Evolutionary conservation across 768 basidiomycete genomes (phyloP).

Genomic region (Leccinum obscurum): DNA sequence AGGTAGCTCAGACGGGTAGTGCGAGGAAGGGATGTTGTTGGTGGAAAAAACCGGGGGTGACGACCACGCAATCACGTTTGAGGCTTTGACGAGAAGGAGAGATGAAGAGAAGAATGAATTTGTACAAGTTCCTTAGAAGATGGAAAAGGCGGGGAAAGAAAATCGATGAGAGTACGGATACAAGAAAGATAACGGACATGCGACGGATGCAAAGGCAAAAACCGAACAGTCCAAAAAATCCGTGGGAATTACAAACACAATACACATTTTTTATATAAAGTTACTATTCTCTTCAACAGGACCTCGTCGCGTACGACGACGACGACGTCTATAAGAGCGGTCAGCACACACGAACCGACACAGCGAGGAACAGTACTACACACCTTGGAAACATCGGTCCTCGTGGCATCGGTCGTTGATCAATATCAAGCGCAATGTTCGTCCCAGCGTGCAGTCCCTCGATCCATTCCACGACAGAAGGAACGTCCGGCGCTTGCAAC

Average conservation of each 20-base stretch:
- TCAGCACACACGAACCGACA: not conserved
- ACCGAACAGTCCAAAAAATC: constrained; percentile 31
- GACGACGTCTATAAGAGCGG: constrained; percentile 22
- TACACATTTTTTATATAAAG: not conserved
- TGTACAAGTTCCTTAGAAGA: constrained; percentile 18
- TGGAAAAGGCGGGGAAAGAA: constrained; percentile 15
- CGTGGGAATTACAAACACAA: constrained; percentile 30
- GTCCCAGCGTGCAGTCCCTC: constrained; percentile 94
- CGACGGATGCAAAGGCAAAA: constrained; percentile 31
- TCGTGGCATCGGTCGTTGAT: constrained; percentile 88
- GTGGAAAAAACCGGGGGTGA: constrained; percentile 28
- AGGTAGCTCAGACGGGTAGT: constrained; percentile 17
- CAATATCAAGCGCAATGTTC: constrained; percentile 90
- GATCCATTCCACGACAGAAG: constrained; percentile 91
- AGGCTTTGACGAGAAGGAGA: constrained; percentile 19
- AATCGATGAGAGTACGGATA: constrained; percentile 36
- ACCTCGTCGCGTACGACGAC: constrained; percentile 27
- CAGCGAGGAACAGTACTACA: not conserved
- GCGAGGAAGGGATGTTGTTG: constrained; percentile 20
- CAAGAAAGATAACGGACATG: constrained; percentile 39
- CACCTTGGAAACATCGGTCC: constrained; percentile 84
- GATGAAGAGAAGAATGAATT: not conserved
- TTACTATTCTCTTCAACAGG: constrained; percentile 12
- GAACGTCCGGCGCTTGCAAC: constrained; percentile 81
- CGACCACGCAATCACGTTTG: constrained; percentile 19